Evolutionary conservation across 2,329 filamentous ascomycete genomes (phyloP), one percentile per base, ranked within the genome.

Genomic region (Sporothrix protearum): DNA sequence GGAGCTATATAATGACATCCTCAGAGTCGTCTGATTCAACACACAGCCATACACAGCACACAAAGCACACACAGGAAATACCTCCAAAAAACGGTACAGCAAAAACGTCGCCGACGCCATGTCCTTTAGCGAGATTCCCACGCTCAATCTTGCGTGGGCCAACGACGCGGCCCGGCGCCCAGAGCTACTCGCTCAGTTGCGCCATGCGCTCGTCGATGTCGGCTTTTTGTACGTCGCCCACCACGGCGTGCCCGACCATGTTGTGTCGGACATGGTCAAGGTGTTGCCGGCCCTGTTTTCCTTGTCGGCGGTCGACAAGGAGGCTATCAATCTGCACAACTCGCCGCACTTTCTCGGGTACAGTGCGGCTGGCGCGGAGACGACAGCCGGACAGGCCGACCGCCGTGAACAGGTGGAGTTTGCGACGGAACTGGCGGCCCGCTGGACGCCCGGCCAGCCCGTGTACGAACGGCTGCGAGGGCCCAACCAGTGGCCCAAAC

Each of bases 291-390:
- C 28, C 0, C 78, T 87, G 5, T 87, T 87, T 73, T 75, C 77
- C 1, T 77, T 86, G 0, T 74, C 81, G 0, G 67, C 75, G 0
- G 73, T 75, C 2, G 76, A 78, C 6, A 87, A 86, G 71, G 76
- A 77, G 0, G 75, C 75, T 1, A 76, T 86, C 10, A 82, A 82
- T 0, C 79, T 86, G 22, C 78, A 81, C 33, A 85, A 87, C 33
- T 89, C 85, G 0, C 86, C 87, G 10, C 87, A 89, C 76, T 88
- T 90, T 71, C 79, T 90, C 2, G 88, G 88, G 0, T 89, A 89
- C 76, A 87, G 85, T 73, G 83, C 80, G 0, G 82, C 83, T 22
- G 87, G 86, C 0, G 80, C 84, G 30, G 88, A 89, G 76, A 86
- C 79, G 0, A 90, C 88, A 1, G 83, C 85, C 0, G 85, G 86